Evolutionary conservation across 2,329 filamentous ascomycete genomes (phyloP).

Genomic region (Stenocarpella maydis): DNA sequence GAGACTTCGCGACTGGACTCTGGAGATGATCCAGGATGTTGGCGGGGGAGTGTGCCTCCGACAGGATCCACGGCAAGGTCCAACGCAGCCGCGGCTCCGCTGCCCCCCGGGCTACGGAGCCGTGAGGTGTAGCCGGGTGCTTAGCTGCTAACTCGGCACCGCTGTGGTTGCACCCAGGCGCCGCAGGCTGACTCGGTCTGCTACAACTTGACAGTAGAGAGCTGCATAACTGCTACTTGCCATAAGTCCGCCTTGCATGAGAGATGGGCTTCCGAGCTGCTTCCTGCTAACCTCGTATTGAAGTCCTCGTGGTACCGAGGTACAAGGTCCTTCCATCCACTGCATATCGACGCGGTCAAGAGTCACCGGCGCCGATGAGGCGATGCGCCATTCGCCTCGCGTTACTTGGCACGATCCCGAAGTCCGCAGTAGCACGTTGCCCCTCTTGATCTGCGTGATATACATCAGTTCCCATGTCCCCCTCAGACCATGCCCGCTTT

Average conservation of each 20-base stretch:
- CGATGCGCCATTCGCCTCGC: not conserved
- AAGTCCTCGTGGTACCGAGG: not conserved
- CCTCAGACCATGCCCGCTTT: not conserved
- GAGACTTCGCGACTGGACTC: conserved; percentile 3
- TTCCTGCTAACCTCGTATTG: not conserved
- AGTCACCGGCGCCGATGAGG: not conserved
- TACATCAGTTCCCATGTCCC: not conserved
- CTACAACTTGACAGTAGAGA: not conserved
- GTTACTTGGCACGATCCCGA: not conserved
- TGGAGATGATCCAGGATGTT: not conserved
- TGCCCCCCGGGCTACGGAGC: not conserved
- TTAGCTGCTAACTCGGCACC: not conserved
- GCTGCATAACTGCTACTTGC: not conserved
- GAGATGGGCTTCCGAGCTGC: not conserved
- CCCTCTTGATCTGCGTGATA: not conserved
- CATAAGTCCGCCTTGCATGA: not conserved
- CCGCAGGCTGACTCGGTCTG: not conserved
- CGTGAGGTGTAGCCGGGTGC: not conserved
- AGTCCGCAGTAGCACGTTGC: not conserved
- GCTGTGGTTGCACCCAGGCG: not conserved
- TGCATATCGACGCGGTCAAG: not conserved
- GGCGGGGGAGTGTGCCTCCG: conserved; percentile 11
- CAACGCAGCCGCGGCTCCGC: conserved; percentile 12
- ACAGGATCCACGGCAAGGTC: conserved; percentile 7
- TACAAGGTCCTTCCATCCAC: not conserved